These are phyloP conservation scores for Tricholoma hemisulphureum DNA, from an alignment of 768 basidiomycete species.

Conservation along the genomic window DNA sequence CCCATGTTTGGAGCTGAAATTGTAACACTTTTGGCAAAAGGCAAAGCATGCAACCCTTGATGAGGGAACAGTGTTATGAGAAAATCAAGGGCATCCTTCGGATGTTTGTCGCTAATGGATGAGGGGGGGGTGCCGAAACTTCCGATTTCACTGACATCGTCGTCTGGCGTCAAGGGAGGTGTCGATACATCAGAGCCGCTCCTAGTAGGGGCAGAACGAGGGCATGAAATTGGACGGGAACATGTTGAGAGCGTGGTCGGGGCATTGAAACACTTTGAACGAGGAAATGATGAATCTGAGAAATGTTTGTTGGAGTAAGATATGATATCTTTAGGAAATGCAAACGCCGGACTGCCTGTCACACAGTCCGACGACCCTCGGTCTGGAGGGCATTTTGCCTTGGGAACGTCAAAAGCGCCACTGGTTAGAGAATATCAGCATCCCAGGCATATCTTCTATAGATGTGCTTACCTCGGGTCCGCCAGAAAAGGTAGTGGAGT, in stretches of 20 bases:
- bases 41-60: conserved; percentile 62
- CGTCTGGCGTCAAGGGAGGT: conserved; percentile 79
- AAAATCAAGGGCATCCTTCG: conserved; percentile 72
- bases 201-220: conserved; percentile 45
- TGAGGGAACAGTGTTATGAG: conserved; percentile 77
- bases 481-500: conserved; percentile 92
- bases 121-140: conserved; percentile 34
- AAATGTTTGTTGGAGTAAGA: conserved; percentile 27
- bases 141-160: conserved; percentile 48
- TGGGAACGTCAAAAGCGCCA: conserved; percentile 96
- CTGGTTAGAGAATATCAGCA: conserved; percentile 35
- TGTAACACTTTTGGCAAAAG: conserved; percentile 72
- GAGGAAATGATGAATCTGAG: conserved; percentile 14
- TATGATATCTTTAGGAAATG: conserved; percentile 45
- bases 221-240: conserved; percentile 30
- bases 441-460: neutral
- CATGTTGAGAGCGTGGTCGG: conserved; percentile 6
- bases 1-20: conserved; percentile 70
- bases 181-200: conserved; percentile 53
- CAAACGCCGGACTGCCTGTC: conserved; percentile 87
- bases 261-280: neutral
- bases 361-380: conserved; percentile 94
- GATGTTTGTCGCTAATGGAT: conserved; percentile 35
- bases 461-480: conserved; percentile 72
- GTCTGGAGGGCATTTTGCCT: conserved; percentile 90